Evolutionary conservation across 1,284 basidiomycete genomes (phyloP), one percentile per base, ranked within the genome.

Genomic region (Ustilago curta): DNA sequence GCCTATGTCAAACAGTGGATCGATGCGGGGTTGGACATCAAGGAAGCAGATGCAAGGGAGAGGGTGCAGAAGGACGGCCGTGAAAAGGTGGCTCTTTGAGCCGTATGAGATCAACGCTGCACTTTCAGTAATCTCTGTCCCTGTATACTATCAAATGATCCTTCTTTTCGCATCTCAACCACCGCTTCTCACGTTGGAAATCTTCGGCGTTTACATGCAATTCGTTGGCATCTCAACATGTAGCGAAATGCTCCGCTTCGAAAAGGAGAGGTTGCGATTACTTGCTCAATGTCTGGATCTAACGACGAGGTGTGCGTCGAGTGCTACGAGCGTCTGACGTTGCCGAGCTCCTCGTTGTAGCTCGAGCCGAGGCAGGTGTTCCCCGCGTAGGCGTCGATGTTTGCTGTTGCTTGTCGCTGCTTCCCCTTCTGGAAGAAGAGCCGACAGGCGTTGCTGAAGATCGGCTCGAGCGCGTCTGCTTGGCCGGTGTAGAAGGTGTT

Each of bases 11-110:
- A 83, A 52, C 87, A 87, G 78, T 89, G 88, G 88, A 86, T 88
- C 55, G 77, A 78, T 23, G 69, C 74, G 8, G 80, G 78, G 2
- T 60, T 75, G 29, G 68, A 75, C 23, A 74, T 82, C 29, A 53
- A 61, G 27, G 59, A 70, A 62, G 83, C 70, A 87, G 86, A 73
- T 84, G 85, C 92, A 90, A 95, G 25, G 93, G 85, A 11, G 91
- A 91, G 83, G 16, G 91, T 93, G 4, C 73, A 75, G 18, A 72
- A 54, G 3, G 79, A 80, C 29, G 79, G 77, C 0, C 66, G 79
- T 2, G 55, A 69, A 14, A 64, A 61, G 44, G 59, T 72, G 2
- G 61, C 60, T 8, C 58, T 70, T 32, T 70, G 48, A 63, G n/a
- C n/a, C n/a, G n/a, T n/a, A n/a, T n/a, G n/a, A n/a, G n/a, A n/a